Evolutionary conservation across 2,329 filamentous ascomycete species (phyloP), one percentile per base, ranked within the genome.

Genomic region (Trichophyton verrucosum): DNA sequence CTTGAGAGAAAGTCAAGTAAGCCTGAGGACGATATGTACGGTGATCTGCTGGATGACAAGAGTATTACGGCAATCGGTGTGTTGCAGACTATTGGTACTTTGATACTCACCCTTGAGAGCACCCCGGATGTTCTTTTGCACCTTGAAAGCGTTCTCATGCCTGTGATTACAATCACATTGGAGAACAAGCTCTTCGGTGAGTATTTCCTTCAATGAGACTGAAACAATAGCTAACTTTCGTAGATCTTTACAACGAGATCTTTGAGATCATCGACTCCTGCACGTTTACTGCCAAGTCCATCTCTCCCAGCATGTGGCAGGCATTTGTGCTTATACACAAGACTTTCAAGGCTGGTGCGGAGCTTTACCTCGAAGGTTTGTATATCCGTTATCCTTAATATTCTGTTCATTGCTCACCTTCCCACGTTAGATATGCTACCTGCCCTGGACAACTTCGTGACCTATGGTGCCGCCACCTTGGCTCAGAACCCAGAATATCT

Each of bases 211-310:
- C n/a, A 8, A 20, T 3, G 17, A 42, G 2, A 15, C 3, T 42
- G 22, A 6, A 57, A 17, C 27, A 9, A 13, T 42, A 22, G 3
- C 55, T 36, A 56, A 44, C 15, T 11, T 13, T 36, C 22, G 13
- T 64, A 87, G 87, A 99, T 74, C 78, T 99, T 22, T 99, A 96
- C 75, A 99, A 97, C 72, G 94, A 99, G 73, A 85, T 97, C 3
- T 99, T 99, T 67, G 94, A 99, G 76, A 99, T 99, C 68, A 95
- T 99, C 68, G 94, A 99, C 74, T 96, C 91, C 80, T 99, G 94
- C 80, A 99, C 94, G 6, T 99, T 97, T 73, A 90, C 94, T 9
- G 92, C 94, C 64, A 99, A 97, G 80, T 83, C 84, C 62, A 97
- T 99, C 67, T 96, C 94, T 0, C 85, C 87, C 8, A 95, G 89